A percentile compares a stretch with the other conserved stretches of the same genome.
phyloP scores from a whole-genome alignment of 2,329 filamentous ascomycete genomes.

The Elsinoe australis region DNA sequence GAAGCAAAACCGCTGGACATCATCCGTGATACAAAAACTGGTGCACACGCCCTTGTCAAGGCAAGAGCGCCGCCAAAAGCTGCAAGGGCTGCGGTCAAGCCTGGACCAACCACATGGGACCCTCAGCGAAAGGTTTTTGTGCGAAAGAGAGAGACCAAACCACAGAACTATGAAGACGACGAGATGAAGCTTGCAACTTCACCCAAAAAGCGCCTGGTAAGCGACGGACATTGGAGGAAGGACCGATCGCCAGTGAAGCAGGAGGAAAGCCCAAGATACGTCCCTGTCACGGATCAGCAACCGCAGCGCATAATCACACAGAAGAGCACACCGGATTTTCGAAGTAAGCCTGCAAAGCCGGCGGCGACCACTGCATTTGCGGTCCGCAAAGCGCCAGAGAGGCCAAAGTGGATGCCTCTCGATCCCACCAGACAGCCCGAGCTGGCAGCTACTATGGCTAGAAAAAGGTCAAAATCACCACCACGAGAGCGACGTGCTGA shows the following conservation, averaged over 20 bases:
- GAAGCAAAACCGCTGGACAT: conserved; percentile 12
- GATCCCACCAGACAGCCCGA: conserved; percentile 9
- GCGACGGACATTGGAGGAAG: conserved; percentile 73
- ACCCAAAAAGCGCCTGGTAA: conserved; percentile 86
- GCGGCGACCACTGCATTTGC: conserved; percentile 1
- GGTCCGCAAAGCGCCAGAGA: conserved; percentile 9
- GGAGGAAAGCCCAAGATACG: conserved; percentile 15
- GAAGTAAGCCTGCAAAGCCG: not conserved
- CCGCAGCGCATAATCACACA: conserved; percentile 8
- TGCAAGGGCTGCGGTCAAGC: not conserved
- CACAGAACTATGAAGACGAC: conserved; percentile 35
- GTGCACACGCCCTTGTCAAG: conserved; percentile 12
- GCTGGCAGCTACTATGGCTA: not conserved
- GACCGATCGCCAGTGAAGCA: conserved; percentile 25
- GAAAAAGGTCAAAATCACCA: conserved; percentile 22
- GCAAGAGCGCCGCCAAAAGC: conserved; percentile 9
- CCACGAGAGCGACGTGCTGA: conserved; percentile 19
- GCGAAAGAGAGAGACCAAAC: conserved; percentile 28
- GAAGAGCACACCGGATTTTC: conserved; percentile 16
- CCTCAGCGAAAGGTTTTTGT: conserved; percentile 31
- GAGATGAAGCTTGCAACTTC: conserved; percentile 49
- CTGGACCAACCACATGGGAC: conserved; percentile 23
- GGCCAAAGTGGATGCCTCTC: conserved; percentile 7
- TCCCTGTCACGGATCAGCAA: conserved; percentile 6
- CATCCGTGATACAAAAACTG: conserved; percentile 12